phyloP scores from a whole-genome alignment of 163 green algal species.

The Chlamydomonas reinhardtii region DNA sequence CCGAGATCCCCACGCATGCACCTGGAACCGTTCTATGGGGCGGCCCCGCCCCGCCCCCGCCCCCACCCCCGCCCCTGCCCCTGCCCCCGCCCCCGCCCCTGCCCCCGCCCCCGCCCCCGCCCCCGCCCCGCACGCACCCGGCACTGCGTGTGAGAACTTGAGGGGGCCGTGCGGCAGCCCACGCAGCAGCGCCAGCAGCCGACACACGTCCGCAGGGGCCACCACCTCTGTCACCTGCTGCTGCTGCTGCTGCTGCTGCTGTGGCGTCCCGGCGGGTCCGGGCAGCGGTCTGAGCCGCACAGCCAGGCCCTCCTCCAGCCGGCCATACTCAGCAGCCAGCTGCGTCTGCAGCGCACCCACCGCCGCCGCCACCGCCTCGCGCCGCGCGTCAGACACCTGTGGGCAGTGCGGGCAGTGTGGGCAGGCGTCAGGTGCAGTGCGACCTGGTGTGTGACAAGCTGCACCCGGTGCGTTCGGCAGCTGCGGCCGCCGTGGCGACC shows the following conservation, averaged over 20 bases:
- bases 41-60: too few relatives aligned
- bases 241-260: not conserved
- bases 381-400: constrained; percentile 10
- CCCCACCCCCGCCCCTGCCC: too few relatives aligned
- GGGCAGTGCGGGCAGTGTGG: not conserved
- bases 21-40: too few relatives aligned
- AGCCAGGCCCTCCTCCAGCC: constrained; percentile 30
- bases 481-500: too few relatives aligned
- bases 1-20: too few relatives aligned
- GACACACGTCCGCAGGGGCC: not conserved
- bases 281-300: not conserved
- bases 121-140: constrained; percentile 50
- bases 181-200: constrained; percentile 72
- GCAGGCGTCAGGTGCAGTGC: not conserved
- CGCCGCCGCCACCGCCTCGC: constrained; percentile 2
- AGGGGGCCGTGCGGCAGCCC: constrained; percentile 77
- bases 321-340: constrained; percentile 54
- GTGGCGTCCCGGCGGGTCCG: too few relatives aligned
- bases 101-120: not conserved
- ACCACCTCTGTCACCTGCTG: not conserved
- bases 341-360: constrained; percentile 1
- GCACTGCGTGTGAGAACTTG: constrained; percentile 76
- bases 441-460: too few relatives aligned
- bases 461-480: too few relatives aligned
- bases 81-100: not conserved